Evolutionary conservation across 805 yeast genomes (phyloP).

Genomic region (Candida maesae): DNA sequence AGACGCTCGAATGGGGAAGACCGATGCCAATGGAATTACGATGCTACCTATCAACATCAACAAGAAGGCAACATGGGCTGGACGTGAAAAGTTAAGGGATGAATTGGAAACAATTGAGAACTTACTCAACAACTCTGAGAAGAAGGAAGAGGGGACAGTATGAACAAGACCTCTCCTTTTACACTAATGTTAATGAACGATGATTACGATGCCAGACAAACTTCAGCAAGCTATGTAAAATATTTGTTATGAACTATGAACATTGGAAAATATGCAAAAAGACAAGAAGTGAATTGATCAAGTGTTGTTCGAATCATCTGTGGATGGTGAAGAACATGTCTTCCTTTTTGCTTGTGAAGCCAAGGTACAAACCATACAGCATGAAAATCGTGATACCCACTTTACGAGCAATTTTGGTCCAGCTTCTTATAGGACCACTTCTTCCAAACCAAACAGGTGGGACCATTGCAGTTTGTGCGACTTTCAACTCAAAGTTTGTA

Average conservation of each 20-base stretch:
- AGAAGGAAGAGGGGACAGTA: not conserved
- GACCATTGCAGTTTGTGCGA: conserved; percentile 28
- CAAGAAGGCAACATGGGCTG: conserved; percentile 67
- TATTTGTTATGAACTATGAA: no score
- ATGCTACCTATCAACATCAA: conserved; percentile 67
- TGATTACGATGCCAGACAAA: no score
- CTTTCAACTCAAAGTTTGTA: conserved; percentile 29
- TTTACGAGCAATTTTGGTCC: conserved; percentile 15
- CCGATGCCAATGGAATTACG: conserved; percentile 42
- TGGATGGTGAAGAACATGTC: conserved; percentile 8
- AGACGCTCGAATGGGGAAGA: conserved; percentile 55
- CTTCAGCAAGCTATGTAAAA: no score
- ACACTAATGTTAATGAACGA: not conserved
- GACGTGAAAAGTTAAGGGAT: conserved; percentile 50
- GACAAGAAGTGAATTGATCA: no score
- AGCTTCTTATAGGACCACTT: conserved; percentile 30
- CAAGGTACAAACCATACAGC: conserved; percentile 16
- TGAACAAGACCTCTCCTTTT: not conserved
- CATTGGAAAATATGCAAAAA: conserved; percentile 7
- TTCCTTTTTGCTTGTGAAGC: conserved; percentile 10
- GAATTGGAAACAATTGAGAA: conserved; percentile 37
- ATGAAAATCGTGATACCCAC: conserved; percentile 9
- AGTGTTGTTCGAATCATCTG: not conserved
- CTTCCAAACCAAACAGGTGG: conserved; percentile 35
- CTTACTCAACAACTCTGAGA: conserved; percentile 9